phyloP scores from a whole-genome alignment of 352 stramenopile genomes.

The Phytophthora pluvialis region DNA sequence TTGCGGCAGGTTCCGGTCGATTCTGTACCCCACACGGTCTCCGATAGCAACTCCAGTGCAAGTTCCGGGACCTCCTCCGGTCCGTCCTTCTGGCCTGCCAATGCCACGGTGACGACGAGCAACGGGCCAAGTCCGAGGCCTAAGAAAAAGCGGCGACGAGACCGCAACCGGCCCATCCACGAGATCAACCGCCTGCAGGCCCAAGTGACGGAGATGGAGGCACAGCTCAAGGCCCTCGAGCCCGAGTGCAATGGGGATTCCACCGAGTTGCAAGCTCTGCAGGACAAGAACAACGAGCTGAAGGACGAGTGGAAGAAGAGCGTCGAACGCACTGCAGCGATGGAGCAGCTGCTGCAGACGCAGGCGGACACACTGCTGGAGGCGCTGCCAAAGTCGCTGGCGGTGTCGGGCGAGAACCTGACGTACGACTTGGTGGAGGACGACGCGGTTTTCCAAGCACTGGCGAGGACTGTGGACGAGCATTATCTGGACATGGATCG shows the following conservation, averaged over 20 bases:
- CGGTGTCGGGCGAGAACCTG: constrained; percentile 23
- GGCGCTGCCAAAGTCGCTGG: constrained; percentile 24
- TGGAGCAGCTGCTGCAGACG: constrained; percentile 20
- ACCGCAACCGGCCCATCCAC: constrained; percentile 33
- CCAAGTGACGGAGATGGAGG: constrained; percentile 29
- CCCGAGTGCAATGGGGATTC: background rate
- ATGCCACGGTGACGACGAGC: background rate
- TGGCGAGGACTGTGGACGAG: constrained; percentile 23
- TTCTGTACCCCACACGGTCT: background rate
- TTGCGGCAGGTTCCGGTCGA: background rate
- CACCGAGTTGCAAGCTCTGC: constrained; percentile 1
- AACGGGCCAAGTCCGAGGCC: background rate
- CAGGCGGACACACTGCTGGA: constrained; percentile 25
- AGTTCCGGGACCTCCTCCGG: background rate
- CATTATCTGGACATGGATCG: constrained; percentile 24
- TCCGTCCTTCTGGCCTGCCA: constrained; percentile 25
- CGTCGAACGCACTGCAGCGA: constrained; percentile 4
- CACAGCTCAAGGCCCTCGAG: constrained; percentile 9
- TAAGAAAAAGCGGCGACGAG: constrained; percentile 30
- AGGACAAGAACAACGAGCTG: constrained; percentile 11
- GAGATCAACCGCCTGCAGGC: constrained; percentile 29
- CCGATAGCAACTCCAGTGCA: background rate
- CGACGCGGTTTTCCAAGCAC: constrained; percentile 29
- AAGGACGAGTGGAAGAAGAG: constrained; percentile 17
- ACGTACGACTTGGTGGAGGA: constrained; percentile 22